Evolutionary conservation across 345 rosid species (phyloP), one percentile per base, ranked within the genome.

Genomic region (Syzygium grande): DNA sequence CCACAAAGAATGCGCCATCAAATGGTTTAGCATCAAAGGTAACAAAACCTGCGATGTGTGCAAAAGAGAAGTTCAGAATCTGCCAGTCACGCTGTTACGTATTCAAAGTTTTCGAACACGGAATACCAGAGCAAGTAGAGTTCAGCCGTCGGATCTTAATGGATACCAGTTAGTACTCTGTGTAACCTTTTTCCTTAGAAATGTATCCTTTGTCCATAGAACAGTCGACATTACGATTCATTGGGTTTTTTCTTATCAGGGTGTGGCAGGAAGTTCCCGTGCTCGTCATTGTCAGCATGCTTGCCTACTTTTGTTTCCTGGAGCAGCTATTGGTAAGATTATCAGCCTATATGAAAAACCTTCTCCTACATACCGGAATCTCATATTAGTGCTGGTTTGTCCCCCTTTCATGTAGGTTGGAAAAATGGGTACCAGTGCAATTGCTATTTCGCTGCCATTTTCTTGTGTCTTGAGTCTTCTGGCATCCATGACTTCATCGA

Each of bases 11-110:
- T 97, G 99, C 90, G 99, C 99, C 78, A 89, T 96, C 27, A 97
- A 97, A 92, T 97, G 99, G 99, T 97, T 96, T 85, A 95, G 95
- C 84, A 96, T 95, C 89, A 97, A 96, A 91, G 99, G 99, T 55
- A 97, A 94, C 94, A 96, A 95, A 90, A 96, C 93, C 2, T 97
- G 99, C 86, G 99, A 97, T 65, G 99, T 96, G 49, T 96, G 99
- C 90, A 95, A 93, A 89, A 93, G 95, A 92, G 98, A 97, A 79
- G 99, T 97, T 54, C 89, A 90, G 87, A 97, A 97, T 91, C 93
- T 97, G 85, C 98, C 99, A 1, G 99, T 97, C 51, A 96, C 97
- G 54, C 96, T 96, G 83, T 88, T 95, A 88, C 92, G 98, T 38
- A 92, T 96, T 86, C 99, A 95, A 91, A 95, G 97, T 87, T 51